These are phyloP conservation scores for Diaporthe amygdali DNA, from an alignment of 2,329 filamentous ascomycete species.

Conservation along the genomic window DNA sequence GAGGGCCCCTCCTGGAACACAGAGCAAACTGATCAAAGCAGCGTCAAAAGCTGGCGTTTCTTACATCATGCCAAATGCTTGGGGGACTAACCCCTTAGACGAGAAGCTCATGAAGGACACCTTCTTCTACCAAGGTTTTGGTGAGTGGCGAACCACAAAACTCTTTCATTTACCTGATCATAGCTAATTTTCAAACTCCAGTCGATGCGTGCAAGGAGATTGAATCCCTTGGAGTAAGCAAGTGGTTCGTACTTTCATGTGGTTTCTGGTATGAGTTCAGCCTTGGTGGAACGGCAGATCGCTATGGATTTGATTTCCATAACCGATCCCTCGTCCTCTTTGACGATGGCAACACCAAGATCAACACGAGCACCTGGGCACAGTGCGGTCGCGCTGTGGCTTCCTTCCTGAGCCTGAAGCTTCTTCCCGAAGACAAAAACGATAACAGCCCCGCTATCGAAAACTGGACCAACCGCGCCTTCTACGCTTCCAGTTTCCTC, in stretches of 20 bases:
- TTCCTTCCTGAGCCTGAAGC: slow-evolving; percentile 50
- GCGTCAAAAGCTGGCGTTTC: slow-evolving; percentile 48
- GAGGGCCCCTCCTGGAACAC: slow-evolving; percentile 40
- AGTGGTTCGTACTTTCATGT: slow-evolving; percentile 42
- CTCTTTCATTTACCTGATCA: neutral
- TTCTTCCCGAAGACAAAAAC: slow-evolving; percentile 30
- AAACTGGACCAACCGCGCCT: slow-evolving; percentile 43
- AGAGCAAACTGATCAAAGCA: slow-evolving; percentile 46
- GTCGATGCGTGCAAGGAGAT: slow-evolving; percentile 39
- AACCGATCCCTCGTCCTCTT: slow-evolving; percentile 40
- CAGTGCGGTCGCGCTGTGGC: slow-evolving; percentile 50
- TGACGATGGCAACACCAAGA: slow-evolving; percentile 61
- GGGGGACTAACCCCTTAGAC: slow-evolving; percentile 33
- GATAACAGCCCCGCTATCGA: slow-evolving; percentile 23
- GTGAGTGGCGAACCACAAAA: slow-evolving; percentile 27
- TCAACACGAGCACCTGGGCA: slow-evolving; percentile 63
- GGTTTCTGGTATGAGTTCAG: slow-evolving; percentile 61
- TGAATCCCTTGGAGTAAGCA: slow-evolving; percentile 38
- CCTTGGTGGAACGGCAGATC: slow-evolving; percentile 36
- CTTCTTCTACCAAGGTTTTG: neutral
- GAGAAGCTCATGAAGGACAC: slow-evolving; percentile 17
- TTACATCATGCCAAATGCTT: slow-evolving; percentile 52
- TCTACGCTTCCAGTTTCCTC: slow-evolving; percentile 62
- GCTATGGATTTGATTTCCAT: slow-evolving; percentile 34
- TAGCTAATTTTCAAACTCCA: neutral